Conservation (phyloP, 225 moss, liverwort and hornwort genomes). For the Marchantia polymorpha region DNA sequence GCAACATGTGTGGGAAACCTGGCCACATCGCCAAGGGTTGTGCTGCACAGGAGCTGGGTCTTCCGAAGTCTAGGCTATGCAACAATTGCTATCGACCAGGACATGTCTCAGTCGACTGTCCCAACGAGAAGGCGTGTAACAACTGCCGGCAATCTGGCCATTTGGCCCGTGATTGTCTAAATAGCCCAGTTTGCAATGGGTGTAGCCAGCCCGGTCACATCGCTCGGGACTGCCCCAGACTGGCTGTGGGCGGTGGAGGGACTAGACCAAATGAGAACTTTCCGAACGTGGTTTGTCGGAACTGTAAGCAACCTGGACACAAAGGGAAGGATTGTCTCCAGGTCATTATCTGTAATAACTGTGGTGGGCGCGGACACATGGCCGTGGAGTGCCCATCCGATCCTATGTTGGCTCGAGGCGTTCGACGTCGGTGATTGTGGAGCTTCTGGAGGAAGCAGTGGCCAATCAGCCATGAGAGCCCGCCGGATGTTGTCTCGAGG, state of each 20-base stretch:
- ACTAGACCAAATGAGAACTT: constrained; percentile 40
- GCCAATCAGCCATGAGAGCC: neutral
- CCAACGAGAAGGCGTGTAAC: constrained; percentile 57
- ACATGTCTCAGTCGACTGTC: constrained; percentile 58
- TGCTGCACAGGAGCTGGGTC: constrained; percentile 57
- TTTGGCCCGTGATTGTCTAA: constrained; percentile 52
- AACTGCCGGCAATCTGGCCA: constrained; percentile 58
- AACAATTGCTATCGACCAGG: constrained; percentile 60
- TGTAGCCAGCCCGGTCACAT: constrained; percentile 59
- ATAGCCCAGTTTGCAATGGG: constrained; percentile 56
- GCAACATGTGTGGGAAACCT: constrained; percentile 60
- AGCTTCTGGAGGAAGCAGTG: neutral
- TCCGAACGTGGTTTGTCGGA: constrained; percentile 49
- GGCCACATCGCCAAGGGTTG: constrained; percentile 58
- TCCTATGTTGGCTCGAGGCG: constrained; percentile 42
- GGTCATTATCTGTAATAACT: constrained; percentile 54
- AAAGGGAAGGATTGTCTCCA: constrained; percentile 54
- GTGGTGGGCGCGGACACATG: constrained; percentile 57
- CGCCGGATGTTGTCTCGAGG: neutral
- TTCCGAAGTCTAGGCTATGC: constrained; percentile 53
- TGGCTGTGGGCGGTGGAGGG: constrained; percentile 23
- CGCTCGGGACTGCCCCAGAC: constrained; percentile 50
- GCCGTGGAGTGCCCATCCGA: constrained; percentile 59
- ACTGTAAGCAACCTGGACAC: constrained; percentile 57
- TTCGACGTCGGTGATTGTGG: constrained; percentile 36